Evolutionary conservation across 768 basidiomycete species (phyloP).

Genomic region (Candolleomyces aberdarensis): DNA sequence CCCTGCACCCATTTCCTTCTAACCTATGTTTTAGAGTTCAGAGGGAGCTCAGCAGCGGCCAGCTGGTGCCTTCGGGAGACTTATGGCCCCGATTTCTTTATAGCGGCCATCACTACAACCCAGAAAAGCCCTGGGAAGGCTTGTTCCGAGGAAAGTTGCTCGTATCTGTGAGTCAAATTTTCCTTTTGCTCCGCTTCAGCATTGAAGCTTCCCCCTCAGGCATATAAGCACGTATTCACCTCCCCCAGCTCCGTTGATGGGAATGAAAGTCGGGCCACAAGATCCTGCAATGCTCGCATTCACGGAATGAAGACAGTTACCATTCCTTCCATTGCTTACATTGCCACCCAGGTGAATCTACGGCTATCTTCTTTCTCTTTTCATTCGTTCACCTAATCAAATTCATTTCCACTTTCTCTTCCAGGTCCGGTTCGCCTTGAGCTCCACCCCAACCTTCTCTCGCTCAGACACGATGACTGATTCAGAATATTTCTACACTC

Average conservation of each 20-base stretch:
- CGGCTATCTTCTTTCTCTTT: background rate
- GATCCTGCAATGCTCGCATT: background rate
- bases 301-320: constrained; percentile 5
- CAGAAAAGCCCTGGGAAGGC: background rate
- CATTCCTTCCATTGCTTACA: constrained; percentile 2
- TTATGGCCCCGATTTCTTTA: background rate
- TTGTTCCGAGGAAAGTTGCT: background rate
- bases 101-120: background rate
- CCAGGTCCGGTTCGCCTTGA: constrained; percentile 17
- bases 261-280: background rate
- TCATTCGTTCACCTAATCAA: background rate
- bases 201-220: background rate
- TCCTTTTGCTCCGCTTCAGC: too few species aligned
- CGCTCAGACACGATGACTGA: constrained; percentile 17
- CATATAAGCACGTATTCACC: constrained; percentile 6
- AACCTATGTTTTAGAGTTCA: background rate
- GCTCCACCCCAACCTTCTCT: constrained; percentile 15
- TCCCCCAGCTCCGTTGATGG: constrained; percentile 1
- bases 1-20: background rate
- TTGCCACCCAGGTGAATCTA: constrained; percentile 4
- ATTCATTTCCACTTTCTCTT: background rate
- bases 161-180: background rate
- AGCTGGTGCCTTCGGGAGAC: background rate
- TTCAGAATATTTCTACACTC: constrained; percentile 18
- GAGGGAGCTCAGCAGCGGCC: background rate